Evolutionary conservation across 2,329 filamentous ascomycete genomes (phyloP), one percentile per base, ranked within the genome.

Genomic region (Tolypocladium nubicola): DNA sequence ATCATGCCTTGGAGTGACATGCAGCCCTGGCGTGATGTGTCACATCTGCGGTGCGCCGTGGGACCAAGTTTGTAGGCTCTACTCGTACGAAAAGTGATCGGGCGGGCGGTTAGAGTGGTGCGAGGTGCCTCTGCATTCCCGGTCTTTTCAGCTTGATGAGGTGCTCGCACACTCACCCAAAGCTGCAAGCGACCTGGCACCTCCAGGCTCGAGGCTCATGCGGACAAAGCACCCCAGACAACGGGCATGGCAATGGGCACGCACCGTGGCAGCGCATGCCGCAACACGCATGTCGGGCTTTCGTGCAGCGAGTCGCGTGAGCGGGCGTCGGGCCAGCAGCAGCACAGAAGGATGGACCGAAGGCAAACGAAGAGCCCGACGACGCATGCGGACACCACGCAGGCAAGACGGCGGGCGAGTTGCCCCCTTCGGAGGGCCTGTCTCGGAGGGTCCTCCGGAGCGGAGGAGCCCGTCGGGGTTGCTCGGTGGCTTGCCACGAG

Each of bases 1-100:
- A 26, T 26, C 23, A 26, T 53, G 47, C 47, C 19, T 43, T 21
- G 41, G 26, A 9, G 47, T 6, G 26, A n/a, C 26, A 53, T 45
- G 39, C 40, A 45, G 53, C 26, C 53, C 53, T 23, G 54, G 56
- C 56, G 41, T 61, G 60, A 61, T 60, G 47, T 60, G 56, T 61
- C 60, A 61, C 56, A 58, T 61, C 54, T 60, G 60, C 57, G 53
- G 26, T 54, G 53, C 38, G 52, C 9, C 38, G 52, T 54, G 39
- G 38, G 39, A 54, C 52, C 23, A 54, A n/a, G 16, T 13, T 23
- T 43, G 41, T 23, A 13, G 43, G 11, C 43, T 16, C 9, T 8
- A 53, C 26, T 30, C 26, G 26, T 30, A 30, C 52, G 14, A 53
- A 35, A 26, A 37, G 7, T 11, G n/a, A 30, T 53, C 52, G 52